Evolutionary conservation across 2,329 filamentous ascomycete genomes (phyloP).

Genomic region (Delphinella strobiligena): DNA sequence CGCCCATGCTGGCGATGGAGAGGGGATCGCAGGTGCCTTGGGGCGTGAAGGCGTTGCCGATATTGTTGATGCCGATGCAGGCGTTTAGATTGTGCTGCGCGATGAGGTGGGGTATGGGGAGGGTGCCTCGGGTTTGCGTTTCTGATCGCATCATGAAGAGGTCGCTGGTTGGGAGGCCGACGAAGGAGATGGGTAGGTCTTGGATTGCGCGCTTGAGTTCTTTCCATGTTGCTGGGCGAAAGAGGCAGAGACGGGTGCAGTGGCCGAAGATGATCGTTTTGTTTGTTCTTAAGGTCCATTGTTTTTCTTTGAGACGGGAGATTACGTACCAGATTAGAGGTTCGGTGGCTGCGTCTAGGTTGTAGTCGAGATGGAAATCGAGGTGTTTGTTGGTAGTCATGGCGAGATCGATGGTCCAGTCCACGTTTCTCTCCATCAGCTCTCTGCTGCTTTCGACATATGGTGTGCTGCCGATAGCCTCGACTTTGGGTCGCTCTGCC

Average conservation of each 20-base stretch:
- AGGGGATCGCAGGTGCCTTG: slow-evolving; percentile 57
- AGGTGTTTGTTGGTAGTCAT: slow-evolving; percentile 42
- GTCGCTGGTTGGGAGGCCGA: slow-evolving; percentile 60
- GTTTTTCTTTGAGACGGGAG: slow-evolving; percentile 32
- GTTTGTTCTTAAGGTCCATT: slow-evolving; percentile 36
- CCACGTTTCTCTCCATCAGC: slow-evolving; percentile 44
- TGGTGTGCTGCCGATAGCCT: slow-evolving; percentile 54
- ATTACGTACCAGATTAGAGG: slow-evolving; percentile 45
- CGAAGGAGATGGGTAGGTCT: slow-evolving; percentile 49
- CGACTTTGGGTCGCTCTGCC: slow-evolving; percentile 32
- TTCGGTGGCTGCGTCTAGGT: slow-evolving; percentile 39
- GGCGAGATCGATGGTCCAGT: slow-evolving; percentile 49
- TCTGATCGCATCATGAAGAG: slow-evolving; percentile 56
- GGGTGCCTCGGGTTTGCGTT: slow-evolving; percentile 42
- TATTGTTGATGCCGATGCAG: slow-evolving; percentile 57
- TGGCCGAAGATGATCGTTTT: slow-evolving; percentile 53
- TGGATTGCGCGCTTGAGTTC: slow-evolving; percentile 37
- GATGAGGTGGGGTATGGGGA: slow-evolving; percentile 51
- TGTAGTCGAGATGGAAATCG: slow-evolving; percentile 64
- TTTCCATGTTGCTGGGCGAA: slow-evolving; percentile 38
- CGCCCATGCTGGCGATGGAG: slow-evolving; percentile 47
- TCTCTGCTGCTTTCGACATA: slow-evolving; percentile 50
- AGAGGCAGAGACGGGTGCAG: slow-evolving; percentile 53
- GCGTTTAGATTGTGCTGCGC: slow-evolving; percentile 44
- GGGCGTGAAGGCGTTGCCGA: slow-evolving; percentile 64